A percentile compares a stretch with the other conserved stretches of the same genome.
Conservation (phyloP, 306 rosid species). For the Glycine soja region DNA sequence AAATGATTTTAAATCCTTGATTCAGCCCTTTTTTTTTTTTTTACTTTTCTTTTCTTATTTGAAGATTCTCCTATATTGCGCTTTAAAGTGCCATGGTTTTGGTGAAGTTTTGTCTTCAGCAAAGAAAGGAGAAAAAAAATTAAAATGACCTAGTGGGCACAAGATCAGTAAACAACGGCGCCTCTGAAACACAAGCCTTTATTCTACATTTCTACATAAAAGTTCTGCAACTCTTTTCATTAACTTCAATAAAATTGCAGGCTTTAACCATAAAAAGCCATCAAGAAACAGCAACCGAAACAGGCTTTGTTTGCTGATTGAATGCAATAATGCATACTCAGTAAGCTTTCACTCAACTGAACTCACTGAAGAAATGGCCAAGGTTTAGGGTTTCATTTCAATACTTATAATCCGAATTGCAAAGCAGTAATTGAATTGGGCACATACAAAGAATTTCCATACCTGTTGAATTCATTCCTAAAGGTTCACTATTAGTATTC, state of each 20-base stretch:
- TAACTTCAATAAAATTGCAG: background rate
- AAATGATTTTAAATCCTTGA: background rate
- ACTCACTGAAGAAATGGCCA: background rate
- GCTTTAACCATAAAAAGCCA: background rate
- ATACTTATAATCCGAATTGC: background rate
- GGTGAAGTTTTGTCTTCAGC: background rate
- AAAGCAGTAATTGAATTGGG: conserved; percentile 11
- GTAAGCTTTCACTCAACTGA: background rate
- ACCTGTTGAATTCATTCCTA: conserved; percentile 45
- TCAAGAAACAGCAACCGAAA: background rate
- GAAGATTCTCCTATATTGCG: background rate
- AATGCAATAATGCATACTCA: background rate
- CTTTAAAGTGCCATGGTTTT: background rate
- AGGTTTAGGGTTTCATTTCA: background rate
- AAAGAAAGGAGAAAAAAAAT: background rate
- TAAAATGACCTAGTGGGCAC: background rate
- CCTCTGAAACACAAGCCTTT: background rate
- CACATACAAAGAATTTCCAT: conserved; percentile 49
- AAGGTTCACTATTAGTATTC: conserved; percentile 32
- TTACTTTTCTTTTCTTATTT: background rate
- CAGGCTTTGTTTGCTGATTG: conserved; percentile 7
- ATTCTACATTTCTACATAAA: background rate
- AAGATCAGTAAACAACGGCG: background rate
- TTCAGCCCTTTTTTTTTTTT: background rate
- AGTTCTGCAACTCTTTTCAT: background rate